phyloP scores from a whole-genome alignment of 768 basidiomycete species.

The Termitomyces eurrhizus region DNA sequence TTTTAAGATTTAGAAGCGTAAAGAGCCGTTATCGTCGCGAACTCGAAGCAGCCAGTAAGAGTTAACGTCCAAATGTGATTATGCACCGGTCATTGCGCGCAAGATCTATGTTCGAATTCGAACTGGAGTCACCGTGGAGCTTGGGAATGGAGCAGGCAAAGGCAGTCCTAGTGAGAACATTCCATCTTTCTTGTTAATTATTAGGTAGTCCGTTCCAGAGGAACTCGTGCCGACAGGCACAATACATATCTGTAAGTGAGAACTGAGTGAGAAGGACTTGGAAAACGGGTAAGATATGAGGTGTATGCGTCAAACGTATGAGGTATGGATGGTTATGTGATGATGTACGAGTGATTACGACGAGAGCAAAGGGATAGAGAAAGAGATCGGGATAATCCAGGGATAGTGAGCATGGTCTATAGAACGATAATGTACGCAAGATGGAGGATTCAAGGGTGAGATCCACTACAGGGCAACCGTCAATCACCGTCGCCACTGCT shows the following conservation, averaged over 20 bases:
- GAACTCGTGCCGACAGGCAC: slow-evolving; percentile 12
- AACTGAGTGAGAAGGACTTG: slow-evolving; percentile 7
- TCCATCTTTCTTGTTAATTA: slow-evolving; percentile 14
- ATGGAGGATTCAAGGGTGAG: slow-evolving; percentile 9
- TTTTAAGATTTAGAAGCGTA: background rate
- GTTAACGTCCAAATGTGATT: background rate
- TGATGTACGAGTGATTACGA: slow-evolving; percentile 4
- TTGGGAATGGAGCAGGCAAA: background rate
- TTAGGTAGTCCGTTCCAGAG: slow-evolving; percentile 16
- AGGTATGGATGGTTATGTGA: slow-evolving; percentile 6
- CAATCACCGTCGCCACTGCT: slow-evolving; percentile 57
- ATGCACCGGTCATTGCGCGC: background rate
- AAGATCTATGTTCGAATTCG: background rate
- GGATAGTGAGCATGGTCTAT: slow-evolving; percentile 22
- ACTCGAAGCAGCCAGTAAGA: background rate
- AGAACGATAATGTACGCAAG: slow-evolving; percentile 11
- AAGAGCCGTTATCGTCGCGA: background rate
- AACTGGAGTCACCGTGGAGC: background rate
- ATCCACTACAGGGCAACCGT: slow-evolving; percentile 1
- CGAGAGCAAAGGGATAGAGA: slow-evolving; percentile 5
- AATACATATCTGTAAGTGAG: slow-evolving; percentile 16
- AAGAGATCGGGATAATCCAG: slow-evolving; percentile 12
- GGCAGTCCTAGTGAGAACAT: background rate
- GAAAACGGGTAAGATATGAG: slow-evolving; percentile 14
- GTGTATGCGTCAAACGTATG: slow-evolving; percentile 6